These are phyloP conservation scores for Claviceps sp. DNA, from an alignment of 2,329 filamentous ascomycete species.

Conservation along the genomic window DNA sequence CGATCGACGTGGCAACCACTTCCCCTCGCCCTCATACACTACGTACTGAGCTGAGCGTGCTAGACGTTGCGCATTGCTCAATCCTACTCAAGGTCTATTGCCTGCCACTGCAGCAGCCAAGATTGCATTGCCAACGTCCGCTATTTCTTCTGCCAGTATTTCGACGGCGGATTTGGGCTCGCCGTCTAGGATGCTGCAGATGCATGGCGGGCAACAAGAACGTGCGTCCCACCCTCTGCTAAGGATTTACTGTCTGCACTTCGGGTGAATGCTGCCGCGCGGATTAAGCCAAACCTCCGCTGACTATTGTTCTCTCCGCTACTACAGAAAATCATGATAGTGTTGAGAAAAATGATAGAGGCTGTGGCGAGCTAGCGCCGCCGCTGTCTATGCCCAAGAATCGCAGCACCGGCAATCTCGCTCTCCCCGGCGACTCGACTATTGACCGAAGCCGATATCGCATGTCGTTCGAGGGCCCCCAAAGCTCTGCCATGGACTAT, in stretches of 20 bases:
- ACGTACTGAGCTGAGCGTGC: slow-evolving; percentile 1
- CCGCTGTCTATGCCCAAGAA: slow-evolving; percentile 47
- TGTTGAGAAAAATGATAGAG: slow-evolving; percentile 24
- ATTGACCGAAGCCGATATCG: slow-evolving; percentile 50
- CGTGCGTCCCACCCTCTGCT: slow-evolving; percentile 16
- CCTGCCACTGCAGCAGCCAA: not conserved
- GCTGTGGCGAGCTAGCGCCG: slow-evolving; percentile 31
- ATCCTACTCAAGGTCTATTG: not conserved
- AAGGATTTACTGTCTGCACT: no score
- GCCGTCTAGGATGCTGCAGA: slow-evolving; percentile 29
- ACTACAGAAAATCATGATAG: slow-evolving; percentile 20
- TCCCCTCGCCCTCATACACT: not conserved
- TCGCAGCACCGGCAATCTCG: slow-evolving; percentile 50
- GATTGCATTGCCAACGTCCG: slow-evolving; percentile 9
- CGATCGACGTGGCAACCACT: not conserved
- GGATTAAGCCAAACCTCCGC: slow-evolving; percentile 1
- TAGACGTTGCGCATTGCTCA: not conserved
- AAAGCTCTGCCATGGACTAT: slow-evolving; percentile 43
- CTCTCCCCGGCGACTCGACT: slow-evolving; percentile 29
- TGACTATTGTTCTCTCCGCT: slow-evolving; percentile 11
- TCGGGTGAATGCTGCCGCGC: not conserved
- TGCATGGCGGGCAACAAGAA: slow-evolving; percentile 28
- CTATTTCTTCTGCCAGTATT: slow-evolving; percentile 6
- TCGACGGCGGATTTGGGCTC: slow-evolving; percentile 8
- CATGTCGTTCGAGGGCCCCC: slow-evolving; percentile 64